Conservation (phyloP, 2,329 filamentous ascomycete species). For the Exophiala calicioides region DNA sequence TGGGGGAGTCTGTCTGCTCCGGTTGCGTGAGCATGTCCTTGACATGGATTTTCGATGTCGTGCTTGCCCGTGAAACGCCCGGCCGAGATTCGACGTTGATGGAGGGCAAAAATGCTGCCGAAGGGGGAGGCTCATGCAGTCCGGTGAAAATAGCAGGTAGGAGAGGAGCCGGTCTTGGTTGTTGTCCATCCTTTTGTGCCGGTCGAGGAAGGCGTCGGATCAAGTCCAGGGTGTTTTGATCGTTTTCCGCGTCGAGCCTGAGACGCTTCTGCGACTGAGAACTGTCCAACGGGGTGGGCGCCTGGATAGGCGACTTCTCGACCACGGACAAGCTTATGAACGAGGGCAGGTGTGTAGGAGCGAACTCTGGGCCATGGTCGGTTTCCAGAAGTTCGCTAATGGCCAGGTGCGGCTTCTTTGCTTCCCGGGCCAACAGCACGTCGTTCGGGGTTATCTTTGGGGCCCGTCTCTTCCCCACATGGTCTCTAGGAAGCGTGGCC, state of each 20-base stretch:
- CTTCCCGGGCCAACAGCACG: slow-evolving; percentile 28
- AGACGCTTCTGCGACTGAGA: slow-evolving; percentile 45
- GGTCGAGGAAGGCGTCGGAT: slow-evolving; percentile 51
- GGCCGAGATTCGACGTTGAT: slow-evolving; percentile 53
- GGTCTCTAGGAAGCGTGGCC: slow-evolving; percentile 9
- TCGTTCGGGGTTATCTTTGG: slow-evolving; percentile 29
- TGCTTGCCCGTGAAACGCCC: slow-evolving; percentile 12
- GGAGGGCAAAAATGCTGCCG: slow-evolving; percentile 61
- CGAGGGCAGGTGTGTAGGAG: slow-evolving; percentile 40
- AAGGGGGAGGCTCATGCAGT: slow-evolving; percentile 64
- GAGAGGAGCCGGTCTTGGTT: slow-evolving; percentile 45
- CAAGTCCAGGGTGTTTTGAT: slow-evolving; percentile 41
- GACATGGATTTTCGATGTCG: slow-evolving; percentile 32
- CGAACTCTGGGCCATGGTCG: slow-evolving; percentile 43
- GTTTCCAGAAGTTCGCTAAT: slow-evolving; percentile 41
- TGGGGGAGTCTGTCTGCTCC: slow-evolving; percentile 5
- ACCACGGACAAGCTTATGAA: slow-evolving; percentile 51
- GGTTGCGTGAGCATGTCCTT: slow-evolving; percentile 29
- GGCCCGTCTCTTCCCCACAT: slow-evolving; percentile 18
- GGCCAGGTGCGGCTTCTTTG: slow-evolving; percentile 32
- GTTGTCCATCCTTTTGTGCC: slow-evolving; percentile 47
- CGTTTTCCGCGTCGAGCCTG: slow-evolving; percentile 44
- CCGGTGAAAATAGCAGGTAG: slow-evolving; percentile 56
- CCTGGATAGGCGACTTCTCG: slow-evolving; percentile 38
- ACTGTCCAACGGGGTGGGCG: slow-evolving; percentile 24